A percentile compares a stretch with the other conserved stretches of the same genome.
Evolutionary conservation across 345 rosid species (phyloP).

Genomic region (Stellera chamaejasme): DNA sequence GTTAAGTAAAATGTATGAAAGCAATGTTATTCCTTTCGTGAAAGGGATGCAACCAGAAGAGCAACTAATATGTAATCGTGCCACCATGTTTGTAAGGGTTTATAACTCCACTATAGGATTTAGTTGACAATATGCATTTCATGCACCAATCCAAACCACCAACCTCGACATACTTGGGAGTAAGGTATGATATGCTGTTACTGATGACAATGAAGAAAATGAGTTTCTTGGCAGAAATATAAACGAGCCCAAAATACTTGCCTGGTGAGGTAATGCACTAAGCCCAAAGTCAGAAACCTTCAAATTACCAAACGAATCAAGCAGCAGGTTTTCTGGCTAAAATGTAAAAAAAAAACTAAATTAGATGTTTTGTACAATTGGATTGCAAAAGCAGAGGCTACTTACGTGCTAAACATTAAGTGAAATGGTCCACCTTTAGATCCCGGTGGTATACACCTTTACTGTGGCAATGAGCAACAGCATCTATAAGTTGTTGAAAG

Average conservation of each 20-base stretch:
- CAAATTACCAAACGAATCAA: constrained; percentile 52
- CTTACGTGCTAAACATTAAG: constrained; percentile 5
- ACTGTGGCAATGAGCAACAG: constrained; percentile 75
- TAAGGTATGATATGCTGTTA: background rate
- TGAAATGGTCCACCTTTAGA: constrained; percentile 46
- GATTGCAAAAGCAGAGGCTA: constrained; percentile 7
- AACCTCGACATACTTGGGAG: no score
- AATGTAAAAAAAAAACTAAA: constrained; percentile 9
- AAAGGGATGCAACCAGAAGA: no score
- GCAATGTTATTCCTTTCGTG: no score
- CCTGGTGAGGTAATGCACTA: constrained; percentile 63
- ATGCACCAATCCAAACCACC: no score
- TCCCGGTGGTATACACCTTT: constrained; percentile 95
- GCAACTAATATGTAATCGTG: no score
- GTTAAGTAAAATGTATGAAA: no score
- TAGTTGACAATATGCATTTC: no score
- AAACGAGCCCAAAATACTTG: constrained; percentile 19
- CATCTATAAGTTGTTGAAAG: constrained; percentile 94
- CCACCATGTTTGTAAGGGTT: no score
- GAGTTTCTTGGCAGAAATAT: background rate
- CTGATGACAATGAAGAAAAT: background rate
- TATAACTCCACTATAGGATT: no score
- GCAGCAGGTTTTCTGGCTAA: constrained; percentile 75
- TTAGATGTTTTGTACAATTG: constrained; percentile 11
- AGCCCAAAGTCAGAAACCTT: constrained; percentile 82